Conservation (phyloP, 169 alveolate species). For the Plasmodium yoelii region DNA sequence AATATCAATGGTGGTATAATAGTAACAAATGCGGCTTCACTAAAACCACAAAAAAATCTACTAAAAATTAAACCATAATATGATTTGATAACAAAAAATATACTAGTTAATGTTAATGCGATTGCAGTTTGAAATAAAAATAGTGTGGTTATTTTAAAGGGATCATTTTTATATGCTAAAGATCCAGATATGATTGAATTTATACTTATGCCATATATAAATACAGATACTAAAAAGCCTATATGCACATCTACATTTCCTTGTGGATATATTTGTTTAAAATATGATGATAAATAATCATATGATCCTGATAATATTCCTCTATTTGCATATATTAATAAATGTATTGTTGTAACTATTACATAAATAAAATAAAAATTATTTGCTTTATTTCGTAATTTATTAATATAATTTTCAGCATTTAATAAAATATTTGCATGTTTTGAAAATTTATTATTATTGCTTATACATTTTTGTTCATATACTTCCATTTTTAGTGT, state of each 20-base stretch:
- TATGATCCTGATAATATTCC: constrained; percentile 68
- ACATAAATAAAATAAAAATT: constrained; percentile 45
- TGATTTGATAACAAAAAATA: constrained; percentile 35
- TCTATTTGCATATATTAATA: constrained; percentile 51
- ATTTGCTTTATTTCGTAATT: constrained; percentile 26
- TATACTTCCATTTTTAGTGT: too few relatives aligned
- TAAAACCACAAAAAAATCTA: constrained; percentile 56
- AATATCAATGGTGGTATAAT: constrained; percentile 47
- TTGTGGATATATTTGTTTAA: constrained; percentile 18
- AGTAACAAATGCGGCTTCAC: constrained; percentile 67
- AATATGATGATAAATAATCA: constrained; percentile 40
- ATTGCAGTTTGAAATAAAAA: constrained; percentile 37
- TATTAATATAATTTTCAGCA: not conserved
- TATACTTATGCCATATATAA: constrained; percentile 60
- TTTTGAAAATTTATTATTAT: too few relatives aligned
- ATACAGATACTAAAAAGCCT: constrained; percentile 44
- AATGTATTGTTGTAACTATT: constrained; percentile 26
- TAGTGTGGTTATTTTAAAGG: constrained; percentile 21
- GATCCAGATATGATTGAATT: constrained; percentile 56
- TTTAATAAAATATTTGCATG: too few relatives aligned
- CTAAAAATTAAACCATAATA: constrained; percentile 61
- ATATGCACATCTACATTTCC: constrained; percentile 67
- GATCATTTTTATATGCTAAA: constrained; percentile 29
- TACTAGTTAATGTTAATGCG: constrained; percentile 34
- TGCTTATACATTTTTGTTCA: too few relatives aligned